These are phyloP conservation scores for Moricandia arvensis DNA, from an alignment of 345 rosid species.

Conservation along the genomic window DNA sequence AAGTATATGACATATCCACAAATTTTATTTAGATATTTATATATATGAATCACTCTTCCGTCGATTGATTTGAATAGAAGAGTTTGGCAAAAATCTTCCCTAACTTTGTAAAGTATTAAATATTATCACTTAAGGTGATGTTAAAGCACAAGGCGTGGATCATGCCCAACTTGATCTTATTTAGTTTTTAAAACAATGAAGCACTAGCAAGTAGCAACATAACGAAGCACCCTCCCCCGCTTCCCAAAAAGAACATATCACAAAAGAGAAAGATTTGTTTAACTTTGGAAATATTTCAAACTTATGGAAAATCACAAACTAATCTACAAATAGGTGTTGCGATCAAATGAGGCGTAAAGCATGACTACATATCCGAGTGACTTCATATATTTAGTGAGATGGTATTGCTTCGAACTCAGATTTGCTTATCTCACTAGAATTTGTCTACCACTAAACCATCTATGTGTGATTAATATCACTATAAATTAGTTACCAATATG, in stretches of 20 bases:
- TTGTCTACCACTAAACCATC: too few relatives aligned
- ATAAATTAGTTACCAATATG: conserved; percentile 3
- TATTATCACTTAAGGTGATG: not conserved
- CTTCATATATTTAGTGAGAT: too few relatives aligned
- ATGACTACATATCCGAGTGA: too few relatives aligned
- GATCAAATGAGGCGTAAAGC: too few relatives aligned
- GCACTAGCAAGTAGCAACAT: conserved; percentile 3
- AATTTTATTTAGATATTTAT: not conserved
- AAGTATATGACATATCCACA: not conserved
- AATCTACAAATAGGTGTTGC: too few relatives aligned
- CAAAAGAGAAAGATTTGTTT: too few relatives aligned
- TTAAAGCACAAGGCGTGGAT: conserved; percentile 20
- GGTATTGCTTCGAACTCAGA: too few relatives aligned
- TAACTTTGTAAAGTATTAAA: conserved; percentile 29
- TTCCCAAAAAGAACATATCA: not conserved
- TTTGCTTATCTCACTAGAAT: too few relatives aligned
- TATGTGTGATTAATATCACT: too few relatives aligned
- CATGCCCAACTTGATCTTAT: conserved; percentile 31
- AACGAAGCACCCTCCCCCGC: not conserved
- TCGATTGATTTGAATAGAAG: conserved; percentile 13
- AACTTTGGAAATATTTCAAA: too few relatives aligned
- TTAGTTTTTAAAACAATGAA: not conserved
- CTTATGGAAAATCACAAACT: too few relatives aligned
- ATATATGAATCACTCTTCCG: not conserved
- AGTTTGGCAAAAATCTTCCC: conserved; percentile 18